Evolutionary conservation across 306 rosid genomes (phyloP), one percentile per base, ranked within the genome.

Genomic region (Medicago arabica): DNA sequence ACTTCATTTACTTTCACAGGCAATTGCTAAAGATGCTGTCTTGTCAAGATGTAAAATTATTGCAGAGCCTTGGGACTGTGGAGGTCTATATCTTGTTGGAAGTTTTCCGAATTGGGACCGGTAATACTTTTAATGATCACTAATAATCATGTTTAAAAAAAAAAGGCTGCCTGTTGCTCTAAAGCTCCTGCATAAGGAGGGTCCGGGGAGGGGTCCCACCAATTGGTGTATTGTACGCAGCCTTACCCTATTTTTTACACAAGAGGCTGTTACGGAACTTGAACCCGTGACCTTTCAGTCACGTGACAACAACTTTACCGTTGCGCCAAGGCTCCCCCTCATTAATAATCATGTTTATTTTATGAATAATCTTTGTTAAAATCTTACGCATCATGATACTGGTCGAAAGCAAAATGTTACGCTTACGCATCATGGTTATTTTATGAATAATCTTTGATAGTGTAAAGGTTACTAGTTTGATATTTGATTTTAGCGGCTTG

Each of bases 51-150:
- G 97, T 83, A 95, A 95, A 82, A 80, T 95, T 77, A 89, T 95
- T 83, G 83, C 99, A n/a, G 99, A 95, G 86, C 99, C 99, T 74
- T 95, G 99, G 99, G 99, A 95, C 80, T 95, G 99, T 76, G 97
- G 93, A 72, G 96, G 93, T 80, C 99, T 92, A 69, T 90, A 95
- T 89, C 97, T 92, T 77, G 97, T 95, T 85, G 97, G 97, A 79
- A 76, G 87, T 47, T 95, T 92, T 83, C 97, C 99, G 72, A 95
- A 95, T 80, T 95, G 99, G 99, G 99, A 95, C 75, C 86, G 99
- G 99, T 95, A 85, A 51, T 62, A 61, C 16, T 69, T 74, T 64
- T 46, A 28, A 47, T 68, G 43, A n/a, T 34, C 18, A 9, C 71
- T 46, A 36, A 36, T 55, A 58, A 49, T 49, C 17, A 66, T 55